Conservation (phyloP, 2,329 filamentous ascomycete species). For the Trichoderma oligosporum region DNA sequence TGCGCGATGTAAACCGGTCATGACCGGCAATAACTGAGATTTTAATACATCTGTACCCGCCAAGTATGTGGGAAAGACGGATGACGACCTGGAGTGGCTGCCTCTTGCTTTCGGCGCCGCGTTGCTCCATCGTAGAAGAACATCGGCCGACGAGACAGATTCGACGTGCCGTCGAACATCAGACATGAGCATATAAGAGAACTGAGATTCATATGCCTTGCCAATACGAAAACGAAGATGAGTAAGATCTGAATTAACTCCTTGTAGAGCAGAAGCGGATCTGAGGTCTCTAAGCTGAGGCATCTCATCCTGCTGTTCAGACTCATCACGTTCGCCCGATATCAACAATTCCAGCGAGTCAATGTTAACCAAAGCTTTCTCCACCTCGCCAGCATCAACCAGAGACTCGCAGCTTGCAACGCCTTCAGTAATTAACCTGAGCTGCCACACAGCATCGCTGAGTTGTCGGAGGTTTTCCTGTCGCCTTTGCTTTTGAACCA, state of each 20-base stretch:
- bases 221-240: constrained; percentile 77
- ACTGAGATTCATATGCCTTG: constrained; percentile 77
- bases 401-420: constrained; percentile 73
- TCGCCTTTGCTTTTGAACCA: constrained; percentile 76
- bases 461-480: constrained; percentile 82
- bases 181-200: constrained; percentile 70
- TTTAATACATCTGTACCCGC: constrained; percentile 68
- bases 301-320: constrained; percentile 29
- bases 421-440: constrained; percentile 72
- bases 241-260: constrained; percentile 72
- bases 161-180: constrained; percentile 81
- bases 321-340: constrained; percentile 59
- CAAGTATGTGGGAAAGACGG: constrained; percentile 74
- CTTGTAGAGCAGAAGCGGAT: constrained; percentile 72
- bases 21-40: constrained; percentile 62
- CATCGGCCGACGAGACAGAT: constrained; percentile 65
- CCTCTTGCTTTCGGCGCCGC: constrained; percentile 70
- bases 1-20: constrained; percentile 77
- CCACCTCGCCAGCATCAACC: constrained; percentile 79
- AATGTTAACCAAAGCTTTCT: constrained; percentile 73
- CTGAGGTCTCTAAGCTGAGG: constrained; percentile 63
- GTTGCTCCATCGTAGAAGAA: constrained; percentile 79
- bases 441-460: constrained; percentile 76
- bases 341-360: constrained; percentile 77
- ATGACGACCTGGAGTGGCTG: constrained; percentile 61